These are phyloP conservation scores for Ilyonectria robusta DNA, from an alignment of 2,329 filamentous ascomycete genomes.

Conservation along the genomic window DNA sequence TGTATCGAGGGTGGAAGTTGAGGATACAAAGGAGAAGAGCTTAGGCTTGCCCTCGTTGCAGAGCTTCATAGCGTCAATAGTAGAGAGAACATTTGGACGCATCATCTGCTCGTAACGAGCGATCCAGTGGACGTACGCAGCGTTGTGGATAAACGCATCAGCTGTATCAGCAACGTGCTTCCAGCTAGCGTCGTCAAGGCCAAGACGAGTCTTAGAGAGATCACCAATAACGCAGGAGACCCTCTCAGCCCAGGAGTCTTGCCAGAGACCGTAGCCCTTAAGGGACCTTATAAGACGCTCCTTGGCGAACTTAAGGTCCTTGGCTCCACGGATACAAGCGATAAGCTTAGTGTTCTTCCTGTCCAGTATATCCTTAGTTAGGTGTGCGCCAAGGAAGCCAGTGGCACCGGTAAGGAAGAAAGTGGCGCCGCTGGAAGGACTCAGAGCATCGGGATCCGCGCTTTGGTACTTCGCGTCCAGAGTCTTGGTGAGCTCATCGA, in stretches of 20 bases:
- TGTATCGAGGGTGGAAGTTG: slow-evolving; percentile 82
- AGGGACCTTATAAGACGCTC: slow-evolving; percentile 77
- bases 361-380: slow-evolving; percentile 81
- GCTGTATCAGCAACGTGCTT: slow-evolving; percentile 74
- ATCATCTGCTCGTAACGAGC: slow-evolving; percentile 80
- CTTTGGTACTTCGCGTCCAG: slow-evolving; percentile 60
- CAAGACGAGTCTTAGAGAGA: slow-evolving; percentile 80
- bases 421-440: slow-evolving; percentile 59
- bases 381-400: slow-evolving; percentile 85
- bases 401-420: slow-evolving; percentile 91
- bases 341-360: slow-evolving; percentile 64
- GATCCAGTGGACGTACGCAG: slow-evolving; percentile 86
- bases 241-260: slow-evolving; percentile 74
- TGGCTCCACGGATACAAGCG: slow-evolving; percentile 78
- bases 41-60: slow-evolving; percentile 86
- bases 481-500: slow-evolving; percentile 10
- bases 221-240: slow-evolving; percentile 81
- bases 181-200: slow-evolving; percentile 77
- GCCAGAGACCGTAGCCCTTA: slow-evolving; percentile 86
- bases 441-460: slow-evolving; percentile 53
- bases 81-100: slow-evolving; percentile 83
- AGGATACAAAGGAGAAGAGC: slow-evolving; percentile 83
- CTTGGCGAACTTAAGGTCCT: slow-evolving; percentile 72
- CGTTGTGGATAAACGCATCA: slow-evolving; percentile 87
- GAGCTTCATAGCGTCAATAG: slow-evolving; percentile 81